phyloP scores from a whole-genome alignment of 768 basidiomycete genomes.

The Mycena vulgaris region DNA sequence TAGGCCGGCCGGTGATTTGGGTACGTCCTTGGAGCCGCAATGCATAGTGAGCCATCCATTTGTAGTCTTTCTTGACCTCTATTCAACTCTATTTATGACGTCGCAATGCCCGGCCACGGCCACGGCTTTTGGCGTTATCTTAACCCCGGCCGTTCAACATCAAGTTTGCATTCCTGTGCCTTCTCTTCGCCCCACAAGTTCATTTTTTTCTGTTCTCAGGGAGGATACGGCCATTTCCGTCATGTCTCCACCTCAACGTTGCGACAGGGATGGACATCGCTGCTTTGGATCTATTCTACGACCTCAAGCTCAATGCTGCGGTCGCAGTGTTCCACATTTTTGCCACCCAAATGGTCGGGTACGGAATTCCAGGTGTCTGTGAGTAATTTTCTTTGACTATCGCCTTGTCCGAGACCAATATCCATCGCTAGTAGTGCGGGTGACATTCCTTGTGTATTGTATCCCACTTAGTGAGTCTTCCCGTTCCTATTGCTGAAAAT shows the following conservation, averaged over 20 bases:
- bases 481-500: constrained; percentile 15
- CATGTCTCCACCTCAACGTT: constrained; percentile 66
- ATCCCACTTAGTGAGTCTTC: constrained; percentile 63
- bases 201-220: constrained; percentile 32
- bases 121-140: constrained; percentile 62
- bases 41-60: constrained; percentile 53
- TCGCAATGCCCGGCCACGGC: constrained; percentile 56
- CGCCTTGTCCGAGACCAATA: no score
- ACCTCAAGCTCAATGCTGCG: constrained; percentile 62
- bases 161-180: constrained; percentile 50
- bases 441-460: constrained; percentile 67
- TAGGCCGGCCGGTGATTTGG: no score
- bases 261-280: constrained; percentile 70
- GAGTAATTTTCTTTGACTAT: constrained; percentile 26
- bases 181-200: neutral
- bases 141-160: constrained; percentile 73
- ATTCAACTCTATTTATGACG: constrained; percentile 34
- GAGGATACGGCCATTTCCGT: constrained; percentile 71
- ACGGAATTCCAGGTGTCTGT: constrained; percentile 55
- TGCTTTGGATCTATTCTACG: constrained; percentile 69
- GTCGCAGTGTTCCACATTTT: constrained; percentile 72
- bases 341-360: constrained; percentile 61
- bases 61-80: neutral
- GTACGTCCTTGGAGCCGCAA: constrained; percentile 66
- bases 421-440: constrained; percentile 51